Evolutionary conservation across 768 basidiomycete species (phyloP).

Genomic region (Auricularia heimuer): DNA sequence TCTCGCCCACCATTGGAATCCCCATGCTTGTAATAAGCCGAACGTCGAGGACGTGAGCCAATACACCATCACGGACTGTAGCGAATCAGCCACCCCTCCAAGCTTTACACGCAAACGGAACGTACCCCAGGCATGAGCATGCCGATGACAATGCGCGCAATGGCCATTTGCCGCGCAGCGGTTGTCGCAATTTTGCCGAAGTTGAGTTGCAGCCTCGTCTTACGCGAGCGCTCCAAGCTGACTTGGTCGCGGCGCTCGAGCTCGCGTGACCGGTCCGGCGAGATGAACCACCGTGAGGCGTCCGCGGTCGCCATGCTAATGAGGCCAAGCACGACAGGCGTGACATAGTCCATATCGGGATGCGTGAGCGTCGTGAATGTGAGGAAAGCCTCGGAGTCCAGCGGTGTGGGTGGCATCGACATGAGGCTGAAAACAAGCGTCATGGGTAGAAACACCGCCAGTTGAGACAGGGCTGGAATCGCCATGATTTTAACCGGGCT

Average conservation of each 20-base stretch:
- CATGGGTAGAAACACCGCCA: conserved; percentile 63
- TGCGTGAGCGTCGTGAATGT: conserved; percentile 62
- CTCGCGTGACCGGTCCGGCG: conserved; percentile 33
- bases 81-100: conserved; percentile 5
- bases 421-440: conserved; percentile 48
- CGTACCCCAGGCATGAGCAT: conserved; percentile 63
- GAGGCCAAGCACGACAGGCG: conserved; percentile 65
- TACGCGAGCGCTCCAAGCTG: conserved; percentile 29
- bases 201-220: conserved; percentile 36
- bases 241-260: conserved; percentile 33
- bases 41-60: conserved; percentile 72
- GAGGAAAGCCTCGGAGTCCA: conserved; percentile 70
- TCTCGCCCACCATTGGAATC: conserved; percentile 54
- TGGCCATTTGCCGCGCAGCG: conserved; percentile 43
- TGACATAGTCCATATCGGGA: conserved; percentile 56
- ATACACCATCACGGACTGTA: conserved; percentile 58
- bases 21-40: conserved; percentile 67
- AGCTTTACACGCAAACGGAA: conserved; percentile 9
- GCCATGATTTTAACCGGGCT: conserved; percentile 46
- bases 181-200: conserved; percentile 44
- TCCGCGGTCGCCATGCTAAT: conserved; percentile 75
- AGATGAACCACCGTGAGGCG: conserved; percentile 63
- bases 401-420: conserved; percentile 48
- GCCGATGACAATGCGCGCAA: conserved; percentile 58
- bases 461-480: conserved; percentile 53